Evolutionary conservation across 345 rosid genomes (phyloP), one percentile per base, ranked within the genome.

Genomic region (Eucalyptus regnans): DNA sequence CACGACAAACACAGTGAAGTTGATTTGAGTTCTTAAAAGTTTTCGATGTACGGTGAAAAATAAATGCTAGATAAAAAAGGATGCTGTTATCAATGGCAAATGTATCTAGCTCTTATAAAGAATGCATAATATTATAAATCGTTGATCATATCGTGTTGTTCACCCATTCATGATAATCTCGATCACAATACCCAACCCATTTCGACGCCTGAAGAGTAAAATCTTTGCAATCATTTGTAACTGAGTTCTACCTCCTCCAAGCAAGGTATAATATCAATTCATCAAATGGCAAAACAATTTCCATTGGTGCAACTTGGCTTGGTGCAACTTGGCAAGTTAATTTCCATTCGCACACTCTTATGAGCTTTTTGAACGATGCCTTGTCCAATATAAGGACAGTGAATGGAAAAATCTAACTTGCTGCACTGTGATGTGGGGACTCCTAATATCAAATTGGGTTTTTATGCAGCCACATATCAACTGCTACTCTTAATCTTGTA

Each of bases 1-100:
- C 96, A 95, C 49, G 50, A 86, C 56, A 89, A 88, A 14, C 97
- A 96, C 86, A 94, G 99, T 91, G 91, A 95, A 87, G 93, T 96
- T 81, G 58, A 90, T 87, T 91, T 95, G 89, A 93, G 91, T 89
- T 79, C 93, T 68, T 92, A 43, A 46, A 71, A 20, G 48, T 44
- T 4, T 20, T 20, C 48, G 15, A 18, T 76, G 46, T 41, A 41
- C 48, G 43, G 83, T 37, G 13, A n/a, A n/a, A n/a, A n/a, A n/a
- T n/a, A n/a, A n/a, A n/a, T n/a, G n/a, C n/a, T n/a, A n/a, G n/a
- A n/a, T n/a, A n/a, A n/a, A n/a, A n/a, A n/a, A n/a, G n/a, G n/a
- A n/a, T n/a, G n/a, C n/a, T n/a, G n/a, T n/a, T n/a, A n/a, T n/a
- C n/a, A n/a, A n/a, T n/a, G n/a, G n/a, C n/a, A n/a, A n/a, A n/a